Evolutionary conservation across 768 basidiomycete species (phyloP).

Genomic region (Mycena polygramma): DNA sequence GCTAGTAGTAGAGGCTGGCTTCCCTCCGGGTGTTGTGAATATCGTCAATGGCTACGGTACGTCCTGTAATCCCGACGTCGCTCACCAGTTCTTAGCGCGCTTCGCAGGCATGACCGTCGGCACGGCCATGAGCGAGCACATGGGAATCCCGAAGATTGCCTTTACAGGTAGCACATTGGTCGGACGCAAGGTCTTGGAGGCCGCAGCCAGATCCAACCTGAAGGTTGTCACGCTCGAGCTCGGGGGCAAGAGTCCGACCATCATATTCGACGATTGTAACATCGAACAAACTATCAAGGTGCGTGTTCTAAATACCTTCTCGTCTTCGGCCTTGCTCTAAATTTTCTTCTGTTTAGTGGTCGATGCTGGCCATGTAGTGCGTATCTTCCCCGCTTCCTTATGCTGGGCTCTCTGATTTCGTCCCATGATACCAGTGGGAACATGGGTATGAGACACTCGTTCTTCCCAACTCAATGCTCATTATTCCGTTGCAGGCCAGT

Average conservation of each 20-base stretch:
- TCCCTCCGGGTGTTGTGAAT: constrained; percentile 86
- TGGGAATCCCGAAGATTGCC: constrained; percentile 78
- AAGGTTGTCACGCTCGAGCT: constrained; percentile 81
- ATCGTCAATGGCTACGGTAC: constrained; percentile 78
- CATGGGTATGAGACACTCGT: constrained; percentile 4
- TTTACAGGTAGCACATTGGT: constrained; percentile 81
- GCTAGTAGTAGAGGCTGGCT: constrained; percentile 80
- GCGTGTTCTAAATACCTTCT: too few relatives aligned
- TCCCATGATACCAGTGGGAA: constrained; percentile 20
- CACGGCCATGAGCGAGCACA: constrained; percentile 76
- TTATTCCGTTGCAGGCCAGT: not conserved
- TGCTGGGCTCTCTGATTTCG: too few relatives aligned
- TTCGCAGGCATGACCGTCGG: constrained; percentile 61
- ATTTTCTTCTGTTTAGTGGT: too few relatives aligned
- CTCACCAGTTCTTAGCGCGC: constrained; percentile 24
- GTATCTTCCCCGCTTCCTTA: too few relatives aligned
- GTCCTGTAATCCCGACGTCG: constrained; percentile 63
- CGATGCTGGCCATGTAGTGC: too few relatives aligned
- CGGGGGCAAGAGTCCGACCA: constrained; percentile 76
- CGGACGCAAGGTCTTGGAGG: constrained; percentile 74
- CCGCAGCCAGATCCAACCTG: constrained; percentile 73
- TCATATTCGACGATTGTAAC: constrained; percentile 67
- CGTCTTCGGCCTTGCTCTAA: too few relatives aligned
- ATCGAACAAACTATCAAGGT: too few relatives aligned
- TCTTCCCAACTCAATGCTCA: too few relatives aligned